Percentiles rank a stretch among this genome's conserved stretches.
Conservation (phyloP, 768 basidiomycete genomes). For the Auriscalpium vulgare region DNA sequence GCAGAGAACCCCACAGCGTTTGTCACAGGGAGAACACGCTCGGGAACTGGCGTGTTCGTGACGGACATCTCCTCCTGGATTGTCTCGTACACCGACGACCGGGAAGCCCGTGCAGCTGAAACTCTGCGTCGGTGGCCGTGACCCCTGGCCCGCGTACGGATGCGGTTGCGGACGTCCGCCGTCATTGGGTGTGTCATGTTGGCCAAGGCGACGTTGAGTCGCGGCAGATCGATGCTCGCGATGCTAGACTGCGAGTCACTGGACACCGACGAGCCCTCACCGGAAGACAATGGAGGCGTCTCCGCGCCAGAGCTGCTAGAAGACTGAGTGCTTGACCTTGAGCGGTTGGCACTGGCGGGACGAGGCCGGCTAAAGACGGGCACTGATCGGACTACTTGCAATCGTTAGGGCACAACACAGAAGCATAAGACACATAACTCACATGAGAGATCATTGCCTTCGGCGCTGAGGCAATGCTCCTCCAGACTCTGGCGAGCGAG, state of each 20-base stretch:
- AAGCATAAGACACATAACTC: conserved; percentile 31
- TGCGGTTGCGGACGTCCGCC: conserved; percentile 32
- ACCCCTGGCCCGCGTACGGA: conserved; percentile 48
- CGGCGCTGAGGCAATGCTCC: conserved; percentile 52
- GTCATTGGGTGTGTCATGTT: conserved; percentile 42
- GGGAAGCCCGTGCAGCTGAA: conserved; percentile 54
- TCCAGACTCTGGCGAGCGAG: conserved; percentile 62
- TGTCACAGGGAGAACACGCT: conserved; percentile 1
- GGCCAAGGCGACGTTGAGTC: conserved; percentile 48
- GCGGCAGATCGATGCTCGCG: conserved; percentile 59
- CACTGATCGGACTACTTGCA: conserved; percentile 27
- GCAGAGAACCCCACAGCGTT: conserved; percentile 6
- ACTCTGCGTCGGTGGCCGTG: conserved; percentile 66
- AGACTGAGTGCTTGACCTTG: conserved; percentile 65
- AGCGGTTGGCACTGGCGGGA: conserved; percentile 39
- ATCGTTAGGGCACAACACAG: background rate
- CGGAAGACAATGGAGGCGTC: conserved; percentile 61
- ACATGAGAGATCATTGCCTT: conserved; percentile 52
- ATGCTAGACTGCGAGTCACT: conserved; percentile 67
- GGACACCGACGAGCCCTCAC: conserved; percentile 56
- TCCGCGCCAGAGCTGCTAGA: conserved; percentile 54
- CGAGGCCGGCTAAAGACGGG: conserved; percentile 49
- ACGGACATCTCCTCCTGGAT: conserved; percentile 63
- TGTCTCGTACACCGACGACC: conserved; percentile 69
- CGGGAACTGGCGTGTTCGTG: conserved; percentile 17